phyloP scores from a whole-genome alignment of 768 basidiomycete species.

The Leccinellum albellum region DNA sequence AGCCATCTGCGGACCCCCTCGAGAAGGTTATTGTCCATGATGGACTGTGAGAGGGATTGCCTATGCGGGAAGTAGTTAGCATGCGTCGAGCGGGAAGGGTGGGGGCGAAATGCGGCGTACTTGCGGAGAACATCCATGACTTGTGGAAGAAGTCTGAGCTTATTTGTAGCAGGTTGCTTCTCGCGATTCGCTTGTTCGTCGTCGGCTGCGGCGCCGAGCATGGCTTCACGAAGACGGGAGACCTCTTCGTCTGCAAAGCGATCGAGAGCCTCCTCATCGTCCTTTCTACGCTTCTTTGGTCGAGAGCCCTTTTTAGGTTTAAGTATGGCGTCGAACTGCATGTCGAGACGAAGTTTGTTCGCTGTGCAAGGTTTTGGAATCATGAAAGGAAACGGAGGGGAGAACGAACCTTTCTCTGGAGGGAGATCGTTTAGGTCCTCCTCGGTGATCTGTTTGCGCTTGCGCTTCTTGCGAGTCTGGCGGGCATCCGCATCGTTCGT shows the following conservation, averaged over 20 bases:
- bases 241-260: slow-evolving; percentile 89
- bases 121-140: slow-evolving; percentile 93
- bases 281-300: slow-evolving; percentile 69
- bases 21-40: slow-evolving; percentile 92
- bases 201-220: slow-evolving; percentile 82
- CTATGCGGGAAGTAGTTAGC: slow-evolving; percentile 37
- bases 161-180: slow-evolving; percentile 77
- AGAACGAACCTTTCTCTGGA: slow-evolving; percentile 67
- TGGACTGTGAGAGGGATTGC: slow-evolving; percentile 81
- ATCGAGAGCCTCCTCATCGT: slow-evolving; percentile 79
- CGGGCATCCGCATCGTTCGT: slow-evolving; percentile 41
- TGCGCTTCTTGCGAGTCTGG: slow-evolving; percentile 48
- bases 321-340: slow-evolving; percentile 82
- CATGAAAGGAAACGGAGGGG: background rate
- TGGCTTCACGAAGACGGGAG: slow-evolving; percentile 78
- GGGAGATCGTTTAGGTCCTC: slow-evolving; percentile 65
- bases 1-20: slow-evolving; percentile 89
- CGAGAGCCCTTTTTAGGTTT: slow-evolving; percentile 71
- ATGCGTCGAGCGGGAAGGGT: too few species aligned
- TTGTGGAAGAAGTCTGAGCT: slow-evolving; percentile 80
- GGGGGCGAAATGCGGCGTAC: slow-evolving; percentile 41
- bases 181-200: slow-evolving; percentile 79
- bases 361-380: slow-evolving; percentile 40
- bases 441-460: slow-evolving; percentile 58
- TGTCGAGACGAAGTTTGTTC: slow-evolving; percentile 72